Conservation (phyloP, 176 grass and related monocot genomes). For the Saccharum spontaneum region DNA sequence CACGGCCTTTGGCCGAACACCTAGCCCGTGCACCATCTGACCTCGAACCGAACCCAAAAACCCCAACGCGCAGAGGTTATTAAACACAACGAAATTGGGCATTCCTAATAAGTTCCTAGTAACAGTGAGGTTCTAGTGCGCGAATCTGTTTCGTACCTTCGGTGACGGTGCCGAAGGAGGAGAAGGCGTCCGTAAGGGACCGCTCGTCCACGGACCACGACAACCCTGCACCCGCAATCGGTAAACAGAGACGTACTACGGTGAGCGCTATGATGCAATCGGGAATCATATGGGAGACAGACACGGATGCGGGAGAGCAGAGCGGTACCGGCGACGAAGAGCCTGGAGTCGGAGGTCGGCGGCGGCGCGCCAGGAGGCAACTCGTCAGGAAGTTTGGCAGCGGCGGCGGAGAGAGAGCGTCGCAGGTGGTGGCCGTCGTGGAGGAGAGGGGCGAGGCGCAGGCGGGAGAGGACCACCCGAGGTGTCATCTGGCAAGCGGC, state of each 20-base stretch:
- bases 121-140: background rate
- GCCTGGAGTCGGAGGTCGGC: conserved; percentile 62
- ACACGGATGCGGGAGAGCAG: background rate
- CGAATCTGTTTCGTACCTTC: conserved; percentile 53
- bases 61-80: conserved; percentile 20
- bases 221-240: conserved; percentile 44
- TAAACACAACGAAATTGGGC: conserved; percentile 2
- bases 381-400: conserved; percentile 10
- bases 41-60: conserved; percentile 5
- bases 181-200: conserved; percentile 81
- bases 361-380: conserved; percentile 15
- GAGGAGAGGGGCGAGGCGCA: conserved; percentile 22
- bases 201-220: conserved; percentile 84
- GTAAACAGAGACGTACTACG: conserved; percentile 1
- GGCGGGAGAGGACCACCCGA: conserved; percentile 29
- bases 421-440: background rate
- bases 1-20: conserved; percentile 33
- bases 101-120: background rate
- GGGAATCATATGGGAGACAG: background rate
- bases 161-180: conserved; percentile 72
- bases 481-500: conserved; percentile 5
- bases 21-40: conserved; percentile 35
- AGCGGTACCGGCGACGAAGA: conserved; percentile 69
- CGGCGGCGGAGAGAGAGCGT: conserved; percentile 26
- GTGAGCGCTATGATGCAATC: background rate